Base-by-base conservation (phyloP, 768 basidiomycete genomes). In the Leccinum obscurum region DNA sequence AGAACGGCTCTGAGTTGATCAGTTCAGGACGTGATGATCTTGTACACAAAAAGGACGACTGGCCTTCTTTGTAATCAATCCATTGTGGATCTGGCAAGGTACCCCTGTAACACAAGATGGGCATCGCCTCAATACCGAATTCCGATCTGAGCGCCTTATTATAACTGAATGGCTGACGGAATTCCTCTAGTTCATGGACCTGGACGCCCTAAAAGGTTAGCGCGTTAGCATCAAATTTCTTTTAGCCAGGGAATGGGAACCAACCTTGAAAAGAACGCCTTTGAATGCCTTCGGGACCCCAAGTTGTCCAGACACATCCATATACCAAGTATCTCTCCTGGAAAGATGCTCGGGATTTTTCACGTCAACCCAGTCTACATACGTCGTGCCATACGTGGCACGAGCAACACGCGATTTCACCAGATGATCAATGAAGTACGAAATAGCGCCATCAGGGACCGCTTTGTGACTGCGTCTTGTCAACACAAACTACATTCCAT, bases 351-450 rank as follows among this genome's bases (percentile, higher is more conserved):
- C 63, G 0, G 34, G 46, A n/a, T 67, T 5, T 3, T 52, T 8
- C 24, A 13, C n/a, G 3, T 68, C 34, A 4, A 55, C 60, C 1
- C 3, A 7, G 35, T 3, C 5, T 1, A 30, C 0, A 26, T 34
- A 93, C 80, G 53, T 84, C 81, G 78, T 92, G 7, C 83, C 83
- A 30, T 81, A 84, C 0, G 79, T 80, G 55, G 76, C 66, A 59
- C 77, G 76, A 11, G 82, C 72, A 3, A 82, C 74, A 8, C 83
- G 78, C 6, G 73, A 72, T 6, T 74, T 72, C 15, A 84, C 82
- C n/a, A 77, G 74, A 59, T 78, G 39, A 54, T 84, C 80, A 3
- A 84, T 37, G 48, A 66, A 71, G 55, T 63, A 77, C 13, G 68
- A 74, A 13, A 76, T 63, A 1, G 76, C 80, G 0, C 83, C 83